phyloP scores from a whole-genome alignment of 2,329 filamentous ascomycete genomes.

The Xylaria sp. region DNA sequence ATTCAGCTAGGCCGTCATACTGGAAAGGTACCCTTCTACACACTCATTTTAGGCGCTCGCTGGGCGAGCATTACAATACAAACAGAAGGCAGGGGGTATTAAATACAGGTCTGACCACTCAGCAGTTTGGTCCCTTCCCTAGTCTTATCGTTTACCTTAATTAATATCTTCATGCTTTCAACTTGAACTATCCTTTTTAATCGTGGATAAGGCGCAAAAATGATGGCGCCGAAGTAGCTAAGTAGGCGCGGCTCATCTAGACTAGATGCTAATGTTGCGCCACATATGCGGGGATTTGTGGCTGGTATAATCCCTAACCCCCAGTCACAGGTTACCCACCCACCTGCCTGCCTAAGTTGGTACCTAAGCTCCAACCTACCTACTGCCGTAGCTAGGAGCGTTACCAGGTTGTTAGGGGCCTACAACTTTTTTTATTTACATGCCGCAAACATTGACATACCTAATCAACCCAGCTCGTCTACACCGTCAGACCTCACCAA shows the following conservation, averaged over 20 bases:
- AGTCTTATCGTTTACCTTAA: too few relatives aligned
- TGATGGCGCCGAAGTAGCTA: background rate
- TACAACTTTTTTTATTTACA: constrained; percentile 24
- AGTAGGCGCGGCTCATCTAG: background rate
- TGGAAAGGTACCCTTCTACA: too few relatives aligned
- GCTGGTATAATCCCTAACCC: background rate
- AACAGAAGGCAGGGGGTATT: too few relatives aligned
- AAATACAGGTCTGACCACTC: too few relatives aligned
- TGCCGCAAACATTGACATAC: constrained; percentile 14
- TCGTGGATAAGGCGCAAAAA: too few relatives aligned
- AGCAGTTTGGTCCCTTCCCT: too few relatives aligned
- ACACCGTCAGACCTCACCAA: background rate
- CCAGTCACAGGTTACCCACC: background rate
- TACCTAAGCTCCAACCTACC: background rate
- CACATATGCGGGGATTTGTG: constrained; percentile 12
- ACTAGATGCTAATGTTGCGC: background rate
- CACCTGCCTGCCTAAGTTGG: background rate
- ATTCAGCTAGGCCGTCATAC: too few relatives aligned
- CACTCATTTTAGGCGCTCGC: too few relatives aligned
- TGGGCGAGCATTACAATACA: too few relatives aligned
- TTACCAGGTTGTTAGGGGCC: background rate
- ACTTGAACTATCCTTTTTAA: too few relatives aligned
- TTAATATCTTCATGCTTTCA: too few relatives aligned
- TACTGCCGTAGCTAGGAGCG: background rate
- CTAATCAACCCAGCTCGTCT: constrained; percentile 1